Evolutionary conservation across 371 early-diverging fungal genomes (phyloP).

Genomic region (Mucor lusitanicus): DNA sequence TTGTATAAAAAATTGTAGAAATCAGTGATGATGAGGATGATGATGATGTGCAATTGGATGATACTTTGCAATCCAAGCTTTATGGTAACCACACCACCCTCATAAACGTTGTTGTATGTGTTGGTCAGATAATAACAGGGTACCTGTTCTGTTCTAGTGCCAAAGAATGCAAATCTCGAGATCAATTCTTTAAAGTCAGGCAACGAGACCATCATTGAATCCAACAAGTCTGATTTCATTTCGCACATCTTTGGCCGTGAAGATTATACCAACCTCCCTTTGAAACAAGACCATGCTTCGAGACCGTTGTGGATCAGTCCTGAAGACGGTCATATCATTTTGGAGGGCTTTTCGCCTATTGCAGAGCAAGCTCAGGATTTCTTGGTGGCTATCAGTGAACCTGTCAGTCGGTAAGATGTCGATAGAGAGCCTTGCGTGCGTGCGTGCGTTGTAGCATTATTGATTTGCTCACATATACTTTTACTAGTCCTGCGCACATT

Average conservation of each 20-base stretch:
- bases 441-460: no score
- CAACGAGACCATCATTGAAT: slow-evolving; percentile 23
- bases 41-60: slow-evolving; percentile 48
- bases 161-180: slow-evolving; percentile 62
- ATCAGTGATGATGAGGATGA: slow-evolving; percentile 43
- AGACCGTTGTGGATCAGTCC: slow-evolving; percentile 97
- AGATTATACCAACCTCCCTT: slow-evolving; percentile 74
- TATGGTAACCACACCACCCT: slow-evolving; percentile 31
- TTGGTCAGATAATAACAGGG: neutral
- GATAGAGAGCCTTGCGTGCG: neutral
- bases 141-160: slow-evolving; percentile 28
- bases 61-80: slow-evolving; percentile 35
- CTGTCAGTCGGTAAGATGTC: slow-evolving; percentile 78
- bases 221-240: slow-evolving; percentile 48
- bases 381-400: slow-evolving; percentile 98
- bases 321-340: slow-evolving; percentile 90
- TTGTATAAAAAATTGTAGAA: slow-evolving; percentile 7
- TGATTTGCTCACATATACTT: neutral
- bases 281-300: slow-evolving; percentile 87
- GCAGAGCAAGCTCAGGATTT: slow-evolving; percentile 98
- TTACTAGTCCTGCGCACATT: slow-evolving; percentile 84
- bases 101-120: no score
- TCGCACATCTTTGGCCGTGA: slow-evolving; percentile 70
- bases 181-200: slow-evolving; percentile 34
- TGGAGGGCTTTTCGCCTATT: slow-evolving; percentile 96